A percentile compares a stretch with the other conserved stretches of the same genome.
phyloP scores from a whole-genome alignment of 352 stramenopile species.

The Elongisporangium anandrum region DNA sequence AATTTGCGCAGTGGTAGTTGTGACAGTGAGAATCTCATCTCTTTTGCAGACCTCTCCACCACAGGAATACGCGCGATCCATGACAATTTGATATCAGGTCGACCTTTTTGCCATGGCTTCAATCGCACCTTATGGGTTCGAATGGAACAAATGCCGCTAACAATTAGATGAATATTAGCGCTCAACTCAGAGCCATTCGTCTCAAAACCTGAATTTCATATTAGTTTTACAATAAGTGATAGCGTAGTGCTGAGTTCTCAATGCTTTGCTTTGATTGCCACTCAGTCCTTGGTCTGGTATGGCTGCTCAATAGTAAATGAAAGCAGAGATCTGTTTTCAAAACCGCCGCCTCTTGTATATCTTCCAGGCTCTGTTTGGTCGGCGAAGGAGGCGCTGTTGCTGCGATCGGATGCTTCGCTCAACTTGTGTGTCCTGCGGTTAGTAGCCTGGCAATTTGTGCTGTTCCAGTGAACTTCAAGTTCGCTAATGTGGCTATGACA shows the following conservation, averaged over 20 bases:
- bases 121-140: conserved; percentile 12
- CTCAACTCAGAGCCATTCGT: not conserved
- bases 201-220: not conserved
- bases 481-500: no score
- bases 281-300: no score
- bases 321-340: no score
- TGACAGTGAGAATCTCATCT: conserved; percentile 14
- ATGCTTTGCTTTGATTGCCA: no score
- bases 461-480: not conserved
- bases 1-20: conserved; percentile 13
- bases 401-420: not conserved
- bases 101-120: conserved; percentile 17
- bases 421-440: not conserved
- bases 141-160: not conserved
- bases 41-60: conserved; percentile 16
- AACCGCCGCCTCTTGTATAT: no score
- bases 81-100: conserved; percentile 11
- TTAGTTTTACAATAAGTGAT: not conserved
- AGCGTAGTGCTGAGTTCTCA: no score
- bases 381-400: no score
- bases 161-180: not conserved
- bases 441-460: no score
- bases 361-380: no score
- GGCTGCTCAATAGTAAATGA: no score
- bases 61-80: conserved; percentile 17